phyloP scores from a whole-genome alignment of 257 asterid species.

The Leptodermis oblonga region DNA sequence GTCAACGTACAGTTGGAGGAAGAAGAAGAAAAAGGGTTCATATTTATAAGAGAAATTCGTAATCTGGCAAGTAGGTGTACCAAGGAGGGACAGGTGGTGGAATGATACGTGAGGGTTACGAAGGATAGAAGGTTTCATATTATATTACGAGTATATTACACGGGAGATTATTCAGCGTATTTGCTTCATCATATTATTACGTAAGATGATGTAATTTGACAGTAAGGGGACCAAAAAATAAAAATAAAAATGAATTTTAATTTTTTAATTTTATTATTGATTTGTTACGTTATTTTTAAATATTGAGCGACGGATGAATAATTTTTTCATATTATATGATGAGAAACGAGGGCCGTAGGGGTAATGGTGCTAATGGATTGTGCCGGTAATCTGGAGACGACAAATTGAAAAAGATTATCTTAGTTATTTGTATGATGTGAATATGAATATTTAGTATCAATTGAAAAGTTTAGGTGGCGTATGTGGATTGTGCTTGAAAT shows the following conservation, averaged over 20 bases:
- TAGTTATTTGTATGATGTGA: background rate
- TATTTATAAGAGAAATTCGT: background rate
- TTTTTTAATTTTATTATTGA: too few species aligned
- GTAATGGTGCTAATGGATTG: background rate
- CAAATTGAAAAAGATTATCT: slow-evolving; percentile 4
- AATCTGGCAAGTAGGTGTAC: slow-evolving; percentile 22
- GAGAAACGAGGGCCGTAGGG: background rate
- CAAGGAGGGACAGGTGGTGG: slow-evolving; percentile 50
- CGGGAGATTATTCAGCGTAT: too few species aligned
- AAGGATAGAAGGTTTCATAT: background rate
- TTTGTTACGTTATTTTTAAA: too few species aligned
- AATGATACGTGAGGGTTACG: slow-evolving; percentile 43
- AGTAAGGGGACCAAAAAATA: too few species aligned
- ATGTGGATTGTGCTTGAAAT: background rate
- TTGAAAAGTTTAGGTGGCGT: background rate
- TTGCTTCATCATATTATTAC: too few species aligned
- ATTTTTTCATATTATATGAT: too few species aligned
- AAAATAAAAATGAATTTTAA: too few species aligned
- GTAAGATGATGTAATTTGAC: too few species aligned
- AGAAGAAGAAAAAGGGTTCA: background rate
- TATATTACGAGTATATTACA: background rate
- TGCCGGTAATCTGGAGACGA: slow-evolving; percentile 9
- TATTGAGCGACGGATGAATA: too few species aligned
- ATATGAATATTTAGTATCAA: too few species aligned
- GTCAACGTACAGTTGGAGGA: background rate